Evolutionary conservation across 306 rosid genomes (phyloP).

Genomic region (Cajanus cajan): DNA sequence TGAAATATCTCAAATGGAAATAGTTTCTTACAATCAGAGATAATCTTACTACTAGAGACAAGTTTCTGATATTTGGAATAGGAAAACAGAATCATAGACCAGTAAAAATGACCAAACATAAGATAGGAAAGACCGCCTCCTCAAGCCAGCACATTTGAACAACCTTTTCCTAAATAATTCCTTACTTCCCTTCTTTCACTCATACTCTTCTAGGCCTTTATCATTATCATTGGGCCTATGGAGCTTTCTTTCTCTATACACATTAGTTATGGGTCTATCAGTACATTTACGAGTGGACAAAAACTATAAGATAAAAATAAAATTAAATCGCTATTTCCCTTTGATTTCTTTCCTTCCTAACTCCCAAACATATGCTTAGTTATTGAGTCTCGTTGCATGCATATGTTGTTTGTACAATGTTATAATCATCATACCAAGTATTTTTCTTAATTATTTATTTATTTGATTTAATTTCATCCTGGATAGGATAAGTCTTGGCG

Average conservation of each 20-base stretch:
- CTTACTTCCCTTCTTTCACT: no score
- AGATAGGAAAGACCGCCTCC: no score
- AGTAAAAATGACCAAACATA: neutral
- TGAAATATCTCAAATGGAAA: neutral
- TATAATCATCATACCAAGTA: neutral
- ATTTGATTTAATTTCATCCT: conserved; percentile 28
- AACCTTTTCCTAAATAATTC: no score
- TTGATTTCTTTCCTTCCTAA: neutral
- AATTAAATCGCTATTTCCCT: neutral
- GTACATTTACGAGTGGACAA: neutral
- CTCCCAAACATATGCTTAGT: neutral
- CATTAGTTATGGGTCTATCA: no score
- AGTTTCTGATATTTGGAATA: neutral
- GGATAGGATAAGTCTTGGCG: conserved; percentile 97
- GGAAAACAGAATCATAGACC: neutral
- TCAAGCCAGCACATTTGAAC: no score
- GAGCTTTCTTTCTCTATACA: no score
- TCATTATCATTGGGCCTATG: no score
- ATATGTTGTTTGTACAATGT: neutral
- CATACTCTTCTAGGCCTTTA: no score
- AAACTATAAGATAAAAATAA: neutral
- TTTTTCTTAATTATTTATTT: neutral
- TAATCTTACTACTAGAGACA: neutral
- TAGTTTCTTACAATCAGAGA: neutral
- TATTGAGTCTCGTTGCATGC: conserved; percentile 6